Base-by-base conservation (phyloP, 176 grass and related monocot species). In the Eleusine coracana region DNA sequence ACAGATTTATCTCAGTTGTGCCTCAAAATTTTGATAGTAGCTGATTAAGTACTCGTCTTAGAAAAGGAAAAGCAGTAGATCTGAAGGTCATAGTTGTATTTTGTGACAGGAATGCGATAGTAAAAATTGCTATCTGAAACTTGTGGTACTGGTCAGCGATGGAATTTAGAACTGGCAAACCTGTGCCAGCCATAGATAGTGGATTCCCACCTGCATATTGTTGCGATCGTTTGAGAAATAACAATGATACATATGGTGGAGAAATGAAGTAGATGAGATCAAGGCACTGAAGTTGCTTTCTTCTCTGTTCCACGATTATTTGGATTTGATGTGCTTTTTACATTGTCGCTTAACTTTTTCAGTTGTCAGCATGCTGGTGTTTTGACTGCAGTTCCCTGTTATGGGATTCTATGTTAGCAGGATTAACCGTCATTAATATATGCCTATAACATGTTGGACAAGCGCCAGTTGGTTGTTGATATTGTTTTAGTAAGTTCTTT, bases 11-110 rank as follows among this genome's bases (percentile, higher is more conserved):
- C 50, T 69, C 21, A 55, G 65, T 55, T 31, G 40, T 4, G 7
- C 50, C 50, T 81, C 14, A 1, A 81, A 87, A 76, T 82, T 76
- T 87, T 87, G 78, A 20, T 76, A 60, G 48, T 66, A 68, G 69
- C 71, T 76, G 61, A 11, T 41, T 38, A 46, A 46, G 41, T 70
- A 69, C 34, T 49, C 50, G 12, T 82, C 1, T 10, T 87, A 76
- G 51, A 51, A 62, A 76, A 41, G 36, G 34, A 25, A 66, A 74
- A 20, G 66, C 3, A 10, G 5, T 71, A 78, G 13, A 48, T 79
- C 31, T 39, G 63, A 77, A 70, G 65, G 66, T 42, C 29, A 14
- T 58, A 66, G 76, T 50, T 54, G 13, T 52, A 72, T 55, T 38
- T 62, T 9, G 58, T 55, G 44, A 55, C n/a, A 18, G 10, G 23